Base-by-base conservation (phyloP, 305 asterid genomes). In the Fraxinus ornus region DNA sequence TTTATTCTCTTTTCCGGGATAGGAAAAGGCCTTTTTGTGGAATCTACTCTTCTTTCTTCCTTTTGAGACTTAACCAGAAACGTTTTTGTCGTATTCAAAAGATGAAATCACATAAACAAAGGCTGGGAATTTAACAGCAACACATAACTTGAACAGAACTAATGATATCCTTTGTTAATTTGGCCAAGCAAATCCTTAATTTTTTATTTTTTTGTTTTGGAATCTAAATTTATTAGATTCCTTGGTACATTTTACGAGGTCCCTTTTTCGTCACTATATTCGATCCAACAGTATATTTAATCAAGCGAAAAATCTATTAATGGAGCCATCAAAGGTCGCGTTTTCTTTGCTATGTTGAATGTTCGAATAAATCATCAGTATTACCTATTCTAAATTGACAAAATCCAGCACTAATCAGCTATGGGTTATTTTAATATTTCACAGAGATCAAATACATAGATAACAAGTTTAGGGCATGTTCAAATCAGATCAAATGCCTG, bases 1-100 rank as follows among this genome's bases (percentile, higher is more conserved):
- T 84, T 78, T 41, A 33, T 60, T 44, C 64, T 52, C 64, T 78
- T 82, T 82, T 75, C 8, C 52, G 77, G 81, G 83, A 57, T 10
- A 76, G 64, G 76, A 15, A 9, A 80, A 77, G 52, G n/a, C 24
- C 21, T 62, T 76, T 28, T 55, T 62, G 57, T 75, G 80, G 19
- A 28, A 80, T 81, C 83, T 70, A 32, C 77, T 62, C 33, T 62
- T 62, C 72, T 24, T 60, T 9, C 72, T 9, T 21, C 71, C 71
- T 62, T 62, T 21, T 21, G 33, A 62, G 32, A 62, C 72, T 62
- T 9, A 62, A 62, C 30, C 32, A 22, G 15, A 62, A 62, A 24
- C 17, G 1, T 62, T 62, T 62, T 62, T 9, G 72, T 22, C 72
- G 2, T 62, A 62, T 22, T 62, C 26, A 24, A 4, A 62, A 24